phyloP scores from a whole-genome alignment of 148 eudicot genomes.

The Mesembryanthemum crystallinum region DNA sequence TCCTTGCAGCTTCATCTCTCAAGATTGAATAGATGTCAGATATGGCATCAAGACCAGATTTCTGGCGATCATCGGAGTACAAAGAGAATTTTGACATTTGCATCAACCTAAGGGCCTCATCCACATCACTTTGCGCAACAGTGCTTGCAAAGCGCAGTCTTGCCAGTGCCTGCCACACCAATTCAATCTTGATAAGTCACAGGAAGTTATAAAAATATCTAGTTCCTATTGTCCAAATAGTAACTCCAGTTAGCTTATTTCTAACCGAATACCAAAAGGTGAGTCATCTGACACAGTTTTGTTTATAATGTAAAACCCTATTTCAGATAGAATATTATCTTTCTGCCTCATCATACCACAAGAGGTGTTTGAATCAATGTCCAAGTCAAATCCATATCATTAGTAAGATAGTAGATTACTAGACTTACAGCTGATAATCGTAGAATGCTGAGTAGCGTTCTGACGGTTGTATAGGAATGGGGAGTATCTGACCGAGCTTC shows the following conservation, averaged over 20 bases:
- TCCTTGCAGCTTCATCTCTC: conserved; percentile 94
- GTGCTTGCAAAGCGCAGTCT: conserved; percentile 83
- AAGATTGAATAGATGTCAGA: conserved; percentile 93
- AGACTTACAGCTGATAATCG: conserved; percentile 91
- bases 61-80: conserved; percentile 94
- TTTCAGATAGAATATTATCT: neutral
- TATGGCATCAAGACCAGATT: conserved; percentile 93
- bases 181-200: neutral
- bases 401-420: conserved; percentile 3
- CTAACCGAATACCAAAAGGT: neutral
- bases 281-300: neutral
- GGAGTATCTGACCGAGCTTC: conserved; percentile 90
- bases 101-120: conserved; percentile 89
- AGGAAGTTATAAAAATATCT: neutral
- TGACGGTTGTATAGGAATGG: conserved; percentile 86
- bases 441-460: conserved; percentile 98
- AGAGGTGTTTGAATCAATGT: conserved; percentile 3
- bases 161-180: conserved; percentile 72
- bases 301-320: neutral
- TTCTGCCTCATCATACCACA: too few relatives aligned
- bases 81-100: conserved; percentile 99
- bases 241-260: neutral
- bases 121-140: conserved; percentile 96
- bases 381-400: neutral
- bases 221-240: neutral